Conservation (phyloP, 2,329 filamentous ascomycete species). For the Sarocladium strictum region DNA sequence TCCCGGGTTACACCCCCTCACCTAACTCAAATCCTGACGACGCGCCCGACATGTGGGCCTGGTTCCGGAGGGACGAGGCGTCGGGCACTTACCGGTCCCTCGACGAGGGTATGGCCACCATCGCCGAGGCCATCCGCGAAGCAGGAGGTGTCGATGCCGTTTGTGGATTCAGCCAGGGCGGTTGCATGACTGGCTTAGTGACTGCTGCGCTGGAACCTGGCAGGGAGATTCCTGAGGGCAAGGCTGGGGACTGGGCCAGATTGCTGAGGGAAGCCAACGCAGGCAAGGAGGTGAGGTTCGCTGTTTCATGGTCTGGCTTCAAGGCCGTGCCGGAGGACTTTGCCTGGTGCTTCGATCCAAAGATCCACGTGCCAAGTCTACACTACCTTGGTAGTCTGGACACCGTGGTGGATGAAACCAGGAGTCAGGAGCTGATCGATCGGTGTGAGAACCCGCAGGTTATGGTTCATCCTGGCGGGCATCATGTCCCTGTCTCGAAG, state of each 20-base stretch:
- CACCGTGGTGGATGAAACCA: constrained; percentile 76
- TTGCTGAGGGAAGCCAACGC: constrained; percentile 44
- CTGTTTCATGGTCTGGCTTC: constrained; percentile 74
- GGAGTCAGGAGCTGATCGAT: constrained; percentile 63
- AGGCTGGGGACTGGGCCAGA: constrained; percentile 34
- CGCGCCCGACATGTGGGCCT: constrained; percentile 66
- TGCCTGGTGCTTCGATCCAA: constrained; percentile 61
- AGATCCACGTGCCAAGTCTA: constrained; percentile 69
- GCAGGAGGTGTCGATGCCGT: constrained; percentile 71
- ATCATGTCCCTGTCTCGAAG: constrained; percentile 80
- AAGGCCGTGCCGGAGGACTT: constrained; percentile 56
- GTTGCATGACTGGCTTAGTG: constrained; percentile 64
- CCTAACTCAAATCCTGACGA: constrained; percentile 31
- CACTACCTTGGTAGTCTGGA: constrained; percentile 82
- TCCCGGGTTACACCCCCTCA: constrained; percentile 57
- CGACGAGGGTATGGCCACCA: constrained; percentile 56
- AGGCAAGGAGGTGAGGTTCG: constrained; percentile 55
- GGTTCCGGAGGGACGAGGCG: constrained; percentile 70
- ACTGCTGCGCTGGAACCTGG: constrained; percentile 61
- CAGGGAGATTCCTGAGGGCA: constrained; percentile 21
- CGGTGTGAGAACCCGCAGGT: constrained; percentile 50
- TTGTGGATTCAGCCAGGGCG: constrained; percentile 79
- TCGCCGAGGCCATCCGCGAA: constrained; percentile 57
- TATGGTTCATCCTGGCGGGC: constrained; percentile 76
- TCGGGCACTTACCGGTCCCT: constrained; percentile 60